These are phyloP conservation scores for Silybum marianum DNA, from an alignment of 129 eudicot genomes.

Conservation along the genomic window DNA sequence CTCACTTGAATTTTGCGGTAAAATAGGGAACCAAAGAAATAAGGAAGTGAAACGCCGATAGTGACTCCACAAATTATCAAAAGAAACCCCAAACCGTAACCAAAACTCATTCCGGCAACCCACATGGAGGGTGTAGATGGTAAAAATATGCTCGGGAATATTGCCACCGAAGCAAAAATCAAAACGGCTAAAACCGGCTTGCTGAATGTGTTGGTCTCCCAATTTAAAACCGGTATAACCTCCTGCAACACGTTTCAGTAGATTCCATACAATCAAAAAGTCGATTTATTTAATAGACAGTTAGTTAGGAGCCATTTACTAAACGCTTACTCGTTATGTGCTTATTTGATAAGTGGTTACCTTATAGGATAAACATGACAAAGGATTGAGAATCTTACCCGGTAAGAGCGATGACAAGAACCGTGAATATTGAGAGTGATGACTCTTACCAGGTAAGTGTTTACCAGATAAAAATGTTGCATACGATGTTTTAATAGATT, in stretches of 20 bases:
- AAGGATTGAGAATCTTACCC: too few species aligned
- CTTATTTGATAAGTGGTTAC: too few species aligned
- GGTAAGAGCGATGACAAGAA: too few species aligned
- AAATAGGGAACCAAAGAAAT: conserved; percentile 62
- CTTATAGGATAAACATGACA: too few species aligned
- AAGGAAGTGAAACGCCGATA: conserved; percentile 80
- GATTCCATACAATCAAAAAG: not conserved
- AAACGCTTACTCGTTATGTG: too few species aligned
- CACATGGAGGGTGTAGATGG: conserved; percentile 94
- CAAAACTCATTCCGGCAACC: conserved; percentile 95
- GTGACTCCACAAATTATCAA: conserved; percentile 56
- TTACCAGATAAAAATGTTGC: too few species aligned
- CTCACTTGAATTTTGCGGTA: conserved; percentile 71
- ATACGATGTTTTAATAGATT: too few species aligned
- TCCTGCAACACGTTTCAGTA: conserved; percentile 48
- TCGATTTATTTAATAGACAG: not conserved
- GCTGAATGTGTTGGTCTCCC: conserved; percentile 82
- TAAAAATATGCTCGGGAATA: conserved; percentile 63
- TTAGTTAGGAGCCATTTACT: not conserved
- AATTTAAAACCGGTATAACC: conserved; percentile 68
- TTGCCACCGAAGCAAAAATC: conserved; percentile 60
- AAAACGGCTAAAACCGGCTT: conserved; percentile 60
- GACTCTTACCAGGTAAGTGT: too few species aligned
- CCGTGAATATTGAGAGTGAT: too few species aligned
- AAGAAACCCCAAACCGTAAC: conserved; percentile 75